A percentile compares a stretch with the other conserved stretches of the same genome.
phyloP scores from a whole-genome alignment of 1,139 yeast genomes.

The Saccharomyces hybrid region DNA sequence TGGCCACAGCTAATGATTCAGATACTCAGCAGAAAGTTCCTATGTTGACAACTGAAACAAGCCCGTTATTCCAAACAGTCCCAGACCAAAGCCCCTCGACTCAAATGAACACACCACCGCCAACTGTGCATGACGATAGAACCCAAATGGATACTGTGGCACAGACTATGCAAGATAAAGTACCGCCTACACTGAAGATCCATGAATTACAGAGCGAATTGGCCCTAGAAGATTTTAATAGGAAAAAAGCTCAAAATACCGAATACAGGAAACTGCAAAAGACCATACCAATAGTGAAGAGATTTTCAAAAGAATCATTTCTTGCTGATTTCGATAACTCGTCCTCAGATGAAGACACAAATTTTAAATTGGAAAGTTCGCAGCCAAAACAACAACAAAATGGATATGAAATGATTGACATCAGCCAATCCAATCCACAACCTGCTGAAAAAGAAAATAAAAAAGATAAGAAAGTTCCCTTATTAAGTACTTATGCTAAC shows the following conservation, averaged over 20 bases:
- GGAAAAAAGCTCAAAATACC: conserved; percentile 3
- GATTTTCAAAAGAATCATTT: conserved; percentile 17
- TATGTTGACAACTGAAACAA: neutral
- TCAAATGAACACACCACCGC: conserved; percentile 3
- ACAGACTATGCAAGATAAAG: neutral
- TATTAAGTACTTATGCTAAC: conserved; percentile 17
- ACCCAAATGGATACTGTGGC: neutral
- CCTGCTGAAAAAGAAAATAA: too few relatives aligned
- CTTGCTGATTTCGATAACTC: conserved; percentile 17
- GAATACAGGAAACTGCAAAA: conserved; percentile 9
- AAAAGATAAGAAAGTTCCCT: neutral
- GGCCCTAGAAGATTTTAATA: conserved; percentile 5
- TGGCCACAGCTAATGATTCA: neutral
- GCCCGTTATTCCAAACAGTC: neutral
- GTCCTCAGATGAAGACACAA: neutral
- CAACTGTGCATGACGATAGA: neutral
- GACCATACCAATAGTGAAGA: conserved; percentile 2
- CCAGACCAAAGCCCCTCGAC: neutral
- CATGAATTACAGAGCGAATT: conserved; percentile 16
- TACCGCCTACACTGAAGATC: conserved; percentile 9
- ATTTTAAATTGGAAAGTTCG: neutral
- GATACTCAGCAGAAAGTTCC: neutral
- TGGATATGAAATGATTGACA: neutral
- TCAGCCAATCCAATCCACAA: too few relatives aligned
- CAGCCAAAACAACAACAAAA: neutral